Evolutionary conservation across 805 yeast species (phyloP), one percentile per base, ranked within the genome.

Genomic region (Brettanomyces bruxellensis): DNA sequence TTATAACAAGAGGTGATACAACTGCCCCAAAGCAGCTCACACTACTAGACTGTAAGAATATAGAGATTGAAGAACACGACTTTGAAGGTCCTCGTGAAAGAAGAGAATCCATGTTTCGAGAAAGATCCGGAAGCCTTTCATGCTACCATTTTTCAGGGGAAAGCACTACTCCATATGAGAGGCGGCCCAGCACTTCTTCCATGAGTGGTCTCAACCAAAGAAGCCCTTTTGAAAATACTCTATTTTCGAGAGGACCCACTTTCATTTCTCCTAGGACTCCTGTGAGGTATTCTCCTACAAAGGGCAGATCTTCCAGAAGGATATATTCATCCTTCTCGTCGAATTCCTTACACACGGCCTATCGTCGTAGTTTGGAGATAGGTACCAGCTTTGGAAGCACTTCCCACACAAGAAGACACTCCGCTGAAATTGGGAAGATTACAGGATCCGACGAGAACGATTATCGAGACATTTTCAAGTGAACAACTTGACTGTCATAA

Each of bases 61-160:
- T 28, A n/a, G 28, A 35, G 7, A 7, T 40, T 9, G 34, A 40
- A 25, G 42, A 40, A 34, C 34, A 23, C 5, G 42, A 40, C 32
- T 23, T 40, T 11, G 25, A 38, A 9, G 41, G 41, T 14, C 25
- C 41, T 6, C 22, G 41, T 12, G 18, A 18, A 13, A 35, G 38
- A 35, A 35, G 41, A 22, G 41, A 38, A 25, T 13, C 18, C 8
- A 32, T n/a, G 24, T 13, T 41, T 24, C 38, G 38, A 6, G 23
- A 22, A 6, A 30, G 44, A 14, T 41, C 44, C 13, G 44, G 34
- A 37, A 34, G 34, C 14, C 28, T 41, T 22, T 41, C 44, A 18
- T 41, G 25, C 44, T 41, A 41, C 24, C 28, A 41, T 34, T 41
- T 40, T 14, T 24, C 30, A 41, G 23, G 44, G 7, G 38, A 41